phyloP scores from a whole-genome alignment of 345 rosid genomes.

The Garcia nutans region DNA sequence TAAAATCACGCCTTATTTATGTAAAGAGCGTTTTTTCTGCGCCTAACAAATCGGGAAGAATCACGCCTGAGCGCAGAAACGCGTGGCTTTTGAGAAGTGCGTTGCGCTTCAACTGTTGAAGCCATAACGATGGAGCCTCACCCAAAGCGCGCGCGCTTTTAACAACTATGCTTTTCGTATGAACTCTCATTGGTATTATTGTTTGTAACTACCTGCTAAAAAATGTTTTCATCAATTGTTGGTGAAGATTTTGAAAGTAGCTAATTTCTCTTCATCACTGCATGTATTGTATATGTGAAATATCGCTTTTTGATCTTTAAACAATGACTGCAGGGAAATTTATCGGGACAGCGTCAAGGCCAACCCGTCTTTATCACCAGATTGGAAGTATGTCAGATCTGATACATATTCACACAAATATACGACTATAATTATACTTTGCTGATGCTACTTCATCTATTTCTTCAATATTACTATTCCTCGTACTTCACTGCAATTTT shows the following conservation, averaged over 20 bases:
- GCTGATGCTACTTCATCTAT: constrained; percentile 18
- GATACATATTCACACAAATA: neutral
- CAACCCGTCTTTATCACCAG: constrained; percentile 96
- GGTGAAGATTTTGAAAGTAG: neutral
- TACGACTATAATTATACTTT: neutral
- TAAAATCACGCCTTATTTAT: no score
- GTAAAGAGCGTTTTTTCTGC: no score
- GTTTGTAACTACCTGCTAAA: neutral
- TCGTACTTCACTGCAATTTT: neutral
- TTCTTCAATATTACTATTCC: neutral
- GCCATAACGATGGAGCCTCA: no score
- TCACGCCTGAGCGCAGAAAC: no score
- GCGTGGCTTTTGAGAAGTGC: no score
- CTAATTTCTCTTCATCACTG: neutral
- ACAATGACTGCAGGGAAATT: constrained; percentile 64
- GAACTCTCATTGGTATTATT: neutral
- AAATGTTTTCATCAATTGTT: neutral
- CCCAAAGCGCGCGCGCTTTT: no score
- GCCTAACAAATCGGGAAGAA: no score
- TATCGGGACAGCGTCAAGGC: constrained; percentile 93
- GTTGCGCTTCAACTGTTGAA: no score
- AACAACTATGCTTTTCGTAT: no score
- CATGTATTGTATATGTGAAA: neutral
- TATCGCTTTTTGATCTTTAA: constrained; percentile 16
- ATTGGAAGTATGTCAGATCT: constrained; percentile 64